Percentiles rank a stretch among this genome's conserved stretches.
Evolutionary conservation across 768 basidiomycete species (phyloP).

Genomic region (Auriscalpium orientale): DNA sequence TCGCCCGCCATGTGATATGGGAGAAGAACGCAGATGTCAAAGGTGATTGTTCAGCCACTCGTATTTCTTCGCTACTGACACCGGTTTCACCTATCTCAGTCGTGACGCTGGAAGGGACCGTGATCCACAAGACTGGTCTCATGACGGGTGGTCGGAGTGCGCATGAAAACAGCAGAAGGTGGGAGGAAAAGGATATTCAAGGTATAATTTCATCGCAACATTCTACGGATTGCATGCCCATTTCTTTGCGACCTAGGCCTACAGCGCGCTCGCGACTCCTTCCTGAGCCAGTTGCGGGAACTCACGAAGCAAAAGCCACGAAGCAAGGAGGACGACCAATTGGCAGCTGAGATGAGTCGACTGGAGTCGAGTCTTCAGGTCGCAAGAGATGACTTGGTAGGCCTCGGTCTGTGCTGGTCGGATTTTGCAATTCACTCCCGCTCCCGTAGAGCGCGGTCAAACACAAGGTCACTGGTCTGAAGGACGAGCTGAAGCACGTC

Average conservation of each 20-base stretch:
- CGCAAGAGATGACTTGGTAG: conserved; percentile 76
- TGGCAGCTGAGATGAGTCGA: conserved; percentile 69
- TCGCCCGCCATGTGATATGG: conserved; percentile 85
- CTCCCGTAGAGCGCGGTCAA: conserved; percentile 60
- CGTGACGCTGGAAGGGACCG: conserved; percentile 92
- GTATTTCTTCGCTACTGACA: neutral
- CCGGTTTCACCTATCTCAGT: conserved; percentile 38
- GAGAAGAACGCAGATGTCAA: conserved; percentile 96
- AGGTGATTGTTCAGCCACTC: conserved; percentile 40
- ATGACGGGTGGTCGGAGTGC: conserved; percentile 93
- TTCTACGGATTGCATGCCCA: too few relatives aligned
- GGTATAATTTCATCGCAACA: conserved; percentile 35
- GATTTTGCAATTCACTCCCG: neutral
- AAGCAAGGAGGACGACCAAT: conserved; percentile 74
- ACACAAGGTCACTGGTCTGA: conserved; percentile 66
- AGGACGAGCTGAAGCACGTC: conserved; percentile 78
- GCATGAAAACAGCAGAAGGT: conserved; percentile 71
- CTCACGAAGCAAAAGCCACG: conserved; percentile 78
- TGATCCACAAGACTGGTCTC: conserved; percentile 95
- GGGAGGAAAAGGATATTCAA: conserved; percentile 92
- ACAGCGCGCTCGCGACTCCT: conserved; percentile 57
- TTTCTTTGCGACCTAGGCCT: conserved; percentile 27
- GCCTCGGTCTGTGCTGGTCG: conserved; percentile 16
- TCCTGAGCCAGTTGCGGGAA: conserved; percentile 72
- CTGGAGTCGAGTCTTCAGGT: conserved; percentile 73